These are phyloP conservation scores for Starmerella ratchasimensis DNA, from an alignment of 805 yeast genomes.

Conservation along the genomic window DNA sequence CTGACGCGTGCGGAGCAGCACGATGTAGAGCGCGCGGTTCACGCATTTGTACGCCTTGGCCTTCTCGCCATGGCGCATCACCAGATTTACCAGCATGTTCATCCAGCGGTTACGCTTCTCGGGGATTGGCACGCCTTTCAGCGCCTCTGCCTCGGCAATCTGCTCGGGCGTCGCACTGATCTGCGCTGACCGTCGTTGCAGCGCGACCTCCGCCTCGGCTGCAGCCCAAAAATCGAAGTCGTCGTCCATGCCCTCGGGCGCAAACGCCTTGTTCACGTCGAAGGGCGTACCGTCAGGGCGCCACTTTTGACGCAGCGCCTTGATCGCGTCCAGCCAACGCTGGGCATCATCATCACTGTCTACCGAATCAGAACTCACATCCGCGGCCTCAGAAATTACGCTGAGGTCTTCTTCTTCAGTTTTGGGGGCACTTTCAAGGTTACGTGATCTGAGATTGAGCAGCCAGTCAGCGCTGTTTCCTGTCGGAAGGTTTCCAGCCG, in stretches of 20 bases:
- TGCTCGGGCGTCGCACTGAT: conserved; percentile 39
- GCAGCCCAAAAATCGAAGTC: conserved; percentile 25
- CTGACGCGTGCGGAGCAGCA: conserved; percentile 52
- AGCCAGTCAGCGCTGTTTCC: conserved; percentile 15
- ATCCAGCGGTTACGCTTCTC: conserved; percentile 52
- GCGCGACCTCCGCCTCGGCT: conserved; percentile 21
- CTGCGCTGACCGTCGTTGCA: conserved; percentile 11
- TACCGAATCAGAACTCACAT: background rate
- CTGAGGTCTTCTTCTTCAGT: background rate
- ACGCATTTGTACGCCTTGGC: conserved; percentile 60
- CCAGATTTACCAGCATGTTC: conserved; percentile 64
- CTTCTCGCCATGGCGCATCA: conserved; percentile 88
- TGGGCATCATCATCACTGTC: conserved; percentile 22
- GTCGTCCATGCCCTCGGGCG: conserved; percentile 29
- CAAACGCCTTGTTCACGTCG: conserved; percentile 30
- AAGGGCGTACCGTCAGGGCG: conserved; percentile 26
- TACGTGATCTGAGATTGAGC: conserved; percentile 5
- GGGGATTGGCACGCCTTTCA: conserved; percentile 46
- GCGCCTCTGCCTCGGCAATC: conserved; percentile 37
- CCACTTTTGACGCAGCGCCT: conserved; percentile 30
- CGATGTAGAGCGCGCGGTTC: conserved; percentile 65
- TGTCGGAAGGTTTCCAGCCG: background rate
- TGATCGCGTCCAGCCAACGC: conserved; percentile 32
- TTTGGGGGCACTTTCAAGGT: background rate
- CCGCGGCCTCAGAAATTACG: background rate